Base-by-base conservation (phyloP, 1,139 yeast species). In the Wickerhamomyces sp. region DNA sequence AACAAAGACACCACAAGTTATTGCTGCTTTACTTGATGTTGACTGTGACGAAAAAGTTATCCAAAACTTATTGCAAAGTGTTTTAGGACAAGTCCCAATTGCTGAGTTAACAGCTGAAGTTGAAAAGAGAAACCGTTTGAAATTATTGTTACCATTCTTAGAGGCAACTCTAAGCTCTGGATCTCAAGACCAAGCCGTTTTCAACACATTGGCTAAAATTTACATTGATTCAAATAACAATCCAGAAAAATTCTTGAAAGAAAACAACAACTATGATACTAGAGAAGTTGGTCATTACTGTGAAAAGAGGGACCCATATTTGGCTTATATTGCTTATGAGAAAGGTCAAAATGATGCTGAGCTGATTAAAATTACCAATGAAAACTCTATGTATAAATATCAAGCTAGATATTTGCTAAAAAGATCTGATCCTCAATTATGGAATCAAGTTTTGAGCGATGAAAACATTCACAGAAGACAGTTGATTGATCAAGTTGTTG, bases 251-350 rank as follows among this genome's bases (percentile, higher is more conserved):
- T 94, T 94, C 72, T 76, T 92, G 69, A 83, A 81, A 63, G 98
- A 92, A 64, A 94, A 92, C 63, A 74, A 81, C 55, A 74, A 77
- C 58, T 92, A 94, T 67, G 95, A 92, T 65, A 85, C 98, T 20
- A 72, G 87, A 53, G 86, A 85, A 54, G 97, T 92, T 54, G 99
- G 98, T 74, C 89, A 82, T 61, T 92, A 92, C 72, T 94, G 99
- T 76, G 99, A 94, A 67, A 92, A 88, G 78, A 84, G 98, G 65
- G 99, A 92, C 60, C 99, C 99, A 46, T 92, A 88, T 68, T 74
- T 92, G 63, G 99, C 98, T 16, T 92, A 88, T 64, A 92, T 92
- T 66, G 95, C 96, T 40, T 92, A 92, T 64, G 95, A 95, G 48
- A 90, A 89, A 68, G 99, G 99, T 60, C 73, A 76, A 42, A 90